Base-by-base conservation (phyloP, 768 basidiomycete species). In the Infundibulicybe gibba region DNA sequence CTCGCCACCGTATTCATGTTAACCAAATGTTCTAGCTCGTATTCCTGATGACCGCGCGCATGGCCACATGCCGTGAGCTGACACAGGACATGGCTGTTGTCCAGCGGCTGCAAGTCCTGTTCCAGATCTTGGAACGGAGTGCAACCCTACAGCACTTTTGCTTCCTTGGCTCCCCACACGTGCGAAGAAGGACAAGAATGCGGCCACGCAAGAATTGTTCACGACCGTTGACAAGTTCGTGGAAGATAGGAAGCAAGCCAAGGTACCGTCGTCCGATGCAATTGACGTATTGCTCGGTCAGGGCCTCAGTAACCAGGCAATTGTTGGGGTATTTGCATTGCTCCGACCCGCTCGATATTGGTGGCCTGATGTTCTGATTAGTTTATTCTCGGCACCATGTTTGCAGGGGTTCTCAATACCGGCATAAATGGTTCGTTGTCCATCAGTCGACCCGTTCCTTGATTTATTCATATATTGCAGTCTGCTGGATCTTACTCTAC, bases 401-500 rank as follows among this genome's bases (percentile, higher is more conserved):
- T 69, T 43, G 69, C 69, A 10, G 70, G 67, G 9, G 59, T 66
- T 2, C 49, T 64, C 16, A 68, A 67, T 54, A 68, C 65, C 2
- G 64, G 68, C 13, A 61, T 66, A n/a, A 32, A 67, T 51, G 19
- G 48, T 69, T 68, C 43, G 33, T 66, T n/a, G n/a, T 48, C 32
- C 17, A 21, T 12, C 11, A 30, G n/a, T n/a, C n/a, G n/a, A n/a
- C n/a, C n/a, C 32, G 11, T 32, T 20, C 13, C 17, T 43, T 43
- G 6, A 16, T 31, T 32, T 16, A 14, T 15, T 52, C 14, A 44
- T 21, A 10, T 10, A 15, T 34, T 12, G 15, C 32, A 71, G 69
- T 64, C 3, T 69, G 65, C 45, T 73, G 70, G 69, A 58, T 54
- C 11, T 48, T 72, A 1, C 40, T 74, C 5, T 61, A 64, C 41